These are phyloP conservation scores for Hysterium pulicare DNA, from an alignment of 2,329 filamentous ascomycete genomes.

Conservation along the genomic window DNA sequence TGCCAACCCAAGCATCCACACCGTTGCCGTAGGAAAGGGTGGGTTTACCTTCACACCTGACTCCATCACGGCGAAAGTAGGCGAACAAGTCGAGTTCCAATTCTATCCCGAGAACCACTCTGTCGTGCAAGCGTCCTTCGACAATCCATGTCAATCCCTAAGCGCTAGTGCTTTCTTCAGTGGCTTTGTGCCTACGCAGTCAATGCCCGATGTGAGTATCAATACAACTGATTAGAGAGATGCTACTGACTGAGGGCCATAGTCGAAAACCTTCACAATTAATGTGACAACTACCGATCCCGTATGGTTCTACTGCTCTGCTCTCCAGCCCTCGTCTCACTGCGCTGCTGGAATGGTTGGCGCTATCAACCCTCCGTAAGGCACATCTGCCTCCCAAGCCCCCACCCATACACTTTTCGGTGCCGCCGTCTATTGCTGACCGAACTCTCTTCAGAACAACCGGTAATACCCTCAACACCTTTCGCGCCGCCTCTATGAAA, in stretches of 20 bases:
- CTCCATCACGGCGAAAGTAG: constrained; percentile 19
- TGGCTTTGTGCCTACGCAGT: constrained; percentile 18
- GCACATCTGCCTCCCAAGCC: background rate
- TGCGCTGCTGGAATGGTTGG: constrained; percentile 29
- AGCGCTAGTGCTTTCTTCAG: constrained; percentile 30
- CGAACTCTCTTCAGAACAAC: background rate
- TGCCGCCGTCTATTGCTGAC: background rate
- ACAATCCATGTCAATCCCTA: constrained; percentile 20
- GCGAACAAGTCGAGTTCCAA: constrained; percentile 23
- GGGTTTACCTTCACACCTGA: constrained; percentile 25
- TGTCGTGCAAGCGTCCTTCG: constrained; percentile 23
- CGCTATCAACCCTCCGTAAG: constrained; percentile 26
- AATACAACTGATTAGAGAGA: background rate
- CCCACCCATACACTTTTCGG: background rate
- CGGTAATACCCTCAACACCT: constrained; percentile 18
- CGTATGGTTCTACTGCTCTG: constrained; percentile 38
- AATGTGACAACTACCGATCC: constrained; percentile 22
- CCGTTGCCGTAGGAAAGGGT: constrained; percentile 24
- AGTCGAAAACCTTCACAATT: constrained; percentile 22
- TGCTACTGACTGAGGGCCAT: background rate
- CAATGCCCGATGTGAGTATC: constrained; percentile 15
- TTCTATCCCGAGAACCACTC: constrained; percentile 29
- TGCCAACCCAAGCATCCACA: constrained; percentile 12
- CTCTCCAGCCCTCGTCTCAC: constrained; percentile 43
- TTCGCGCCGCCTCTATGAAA: constrained; percentile 10